Percentiles rank a stretch among this genome's conserved stretches.
These are phyloP conservation scores for Candida lessepsii DNA, from an alignment of 805 yeast genomes.

Conservation along the genomic window DNA sequence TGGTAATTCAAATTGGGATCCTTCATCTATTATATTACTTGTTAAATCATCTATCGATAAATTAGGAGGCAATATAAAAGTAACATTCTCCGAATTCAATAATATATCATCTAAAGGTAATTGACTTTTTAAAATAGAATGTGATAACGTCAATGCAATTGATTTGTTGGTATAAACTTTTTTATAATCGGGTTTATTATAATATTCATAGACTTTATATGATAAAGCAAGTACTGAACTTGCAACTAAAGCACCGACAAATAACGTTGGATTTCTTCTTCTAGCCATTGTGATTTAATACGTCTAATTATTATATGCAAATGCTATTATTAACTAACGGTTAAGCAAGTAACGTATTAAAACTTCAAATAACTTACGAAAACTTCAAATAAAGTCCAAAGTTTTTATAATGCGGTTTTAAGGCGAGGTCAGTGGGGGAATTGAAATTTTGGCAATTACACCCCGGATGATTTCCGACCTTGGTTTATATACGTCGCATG, in stretches of 20 bases:
- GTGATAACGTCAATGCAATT: slow-evolving; percentile 42
- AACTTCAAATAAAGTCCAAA: too few relatives aligned
- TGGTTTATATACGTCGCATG: slow-evolving; percentile 1
- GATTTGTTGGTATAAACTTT: slow-evolving; percentile 27
- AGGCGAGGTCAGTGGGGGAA: background rate
- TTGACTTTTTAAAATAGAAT: slow-evolving; percentile 35
- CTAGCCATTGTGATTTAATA: slow-evolving; percentile 13
- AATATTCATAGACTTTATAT: slow-evolving; percentile 31
- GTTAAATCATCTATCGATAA: slow-evolving; percentile 38
- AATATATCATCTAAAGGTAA: slow-evolving; percentile 41
- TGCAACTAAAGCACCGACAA: slow-evolving; percentile 36
- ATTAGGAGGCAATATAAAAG: slow-evolving; percentile 45
- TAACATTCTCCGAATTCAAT: slow-evolving; percentile 36
- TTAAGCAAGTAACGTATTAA: too few relatives aligned
- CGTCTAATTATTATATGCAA: too few relatives aligned
- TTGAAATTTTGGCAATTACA: slow-evolving; percentile 1
- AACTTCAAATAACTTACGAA: too few relatives aligned
- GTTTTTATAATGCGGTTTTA: background rate
- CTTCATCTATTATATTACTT: slow-evolving; percentile 17
- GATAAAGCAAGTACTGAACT: slow-evolving; percentile 33
- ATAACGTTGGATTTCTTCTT: slow-evolving; percentile 26
- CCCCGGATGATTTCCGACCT: slow-evolving; percentile 1
- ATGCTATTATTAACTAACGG: too few relatives aligned
- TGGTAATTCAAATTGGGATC: slow-evolving; percentile 17
- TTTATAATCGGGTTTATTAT: slow-evolving; percentile 1